Base-by-base conservation (phyloP, 495 filamentous ascomycete genomes). In the Alectoria sarmentosa region DNA sequence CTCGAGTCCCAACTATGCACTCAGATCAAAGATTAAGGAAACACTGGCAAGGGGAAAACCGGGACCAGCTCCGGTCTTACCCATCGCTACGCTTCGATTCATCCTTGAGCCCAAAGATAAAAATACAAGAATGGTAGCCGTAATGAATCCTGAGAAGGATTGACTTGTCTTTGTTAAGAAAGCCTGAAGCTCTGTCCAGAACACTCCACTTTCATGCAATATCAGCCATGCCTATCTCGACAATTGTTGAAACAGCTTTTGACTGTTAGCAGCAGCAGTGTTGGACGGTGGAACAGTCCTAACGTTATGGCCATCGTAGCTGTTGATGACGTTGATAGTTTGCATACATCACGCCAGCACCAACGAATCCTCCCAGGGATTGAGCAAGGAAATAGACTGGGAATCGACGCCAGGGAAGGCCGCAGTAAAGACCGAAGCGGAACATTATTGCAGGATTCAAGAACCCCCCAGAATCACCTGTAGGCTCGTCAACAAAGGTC, bases 371-470 rank as follows among this genome's bases (percentile, higher is more conserved):
- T 1, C 84, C 84, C 3, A 86, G 73, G 9, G 80, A 61, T 63
- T 87, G 84, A 8, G 83, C 76, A 11, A 82, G 34, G 36, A 77
- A 66, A 69, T 86, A 87, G 26, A 81, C 65, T 21, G 83, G 83
- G 58, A 80, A 78, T 39, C 80, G 80, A 60, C 78, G 75, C 86
- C 86, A 89, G 15, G 86, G 84, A 26, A 86, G 80, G 39, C 77
- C 78, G 48, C 86, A 82, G 67, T 79, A 85, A 13, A 88, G 67
- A 70, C 86, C 88, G 73, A 80, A 84, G 49, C 82, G 74, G 55
- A 88, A 83, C 28, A 85, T 88, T 15, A 88, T 78, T 34, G 84
- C 86, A 11, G 86, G 85, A 66, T 89, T 88, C 68, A 89, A 76
- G 69, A 87, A 84, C 5, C 78, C 82, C 41, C 86, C 86, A 30